phyloP scores from a whole-genome alignment of 1,284 basidiomycete genomes.

The Austroboletus novae-zelandiae region DNA sequence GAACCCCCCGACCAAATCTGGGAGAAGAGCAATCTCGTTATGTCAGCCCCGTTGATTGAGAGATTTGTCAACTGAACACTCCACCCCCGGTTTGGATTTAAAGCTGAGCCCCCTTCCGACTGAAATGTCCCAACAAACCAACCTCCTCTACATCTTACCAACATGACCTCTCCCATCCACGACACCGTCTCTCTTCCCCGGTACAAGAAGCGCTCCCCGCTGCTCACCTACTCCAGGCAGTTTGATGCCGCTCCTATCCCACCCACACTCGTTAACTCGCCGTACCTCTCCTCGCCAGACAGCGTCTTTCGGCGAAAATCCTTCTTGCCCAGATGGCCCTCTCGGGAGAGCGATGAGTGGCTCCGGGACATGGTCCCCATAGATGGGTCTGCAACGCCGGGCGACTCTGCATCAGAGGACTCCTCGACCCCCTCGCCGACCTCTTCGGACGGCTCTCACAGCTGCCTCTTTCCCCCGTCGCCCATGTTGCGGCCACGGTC shows the following conservation, averaged over 20 bases:
- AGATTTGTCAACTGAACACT: slow-evolving; percentile 26
- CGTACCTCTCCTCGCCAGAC: slow-evolving; percentile 47
- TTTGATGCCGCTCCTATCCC: slow-evolving; percentile 46
- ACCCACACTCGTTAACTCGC: slow-evolving; percentile 53
- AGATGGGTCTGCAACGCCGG: slow-evolving; percentile 4
- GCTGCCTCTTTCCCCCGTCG: slow-evolving; percentile 16
- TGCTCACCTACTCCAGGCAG: slow-evolving; percentile 12
- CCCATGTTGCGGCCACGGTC: slow-evolving; percentile 26
- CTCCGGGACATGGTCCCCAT: slow-evolving; percentile 58
- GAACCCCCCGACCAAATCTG: slow-evolving; percentile 15
- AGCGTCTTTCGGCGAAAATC: slow-evolving; percentile 45
- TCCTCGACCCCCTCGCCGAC: slow-evolving; percentile 22
- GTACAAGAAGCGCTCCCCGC: slow-evolving; percentile 16
- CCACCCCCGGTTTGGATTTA: slow-evolving; percentile 12
- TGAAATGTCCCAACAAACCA: background rate
- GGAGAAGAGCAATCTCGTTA: slow-evolving; percentile 16
- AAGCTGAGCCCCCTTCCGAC: slow-evolving; percentile 8
- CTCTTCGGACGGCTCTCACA: slow-evolving; percentile 22
- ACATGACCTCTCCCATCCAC: slow-evolving; percentile 21
- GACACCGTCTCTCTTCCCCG: slow-evolving; percentile 7
- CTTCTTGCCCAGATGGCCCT: slow-evolving; percentile 37
- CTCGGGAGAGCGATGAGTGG: slow-evolving; percentile 54
- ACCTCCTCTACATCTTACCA: background rate
- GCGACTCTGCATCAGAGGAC: slow-evolving; percentile 16
- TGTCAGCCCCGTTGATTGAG: slow-evolving; percentile 22